phyloP scores from a whole-genome alignment of 495 filamentous ascomycete genomes.

The Talaromyces liani region DNA sequence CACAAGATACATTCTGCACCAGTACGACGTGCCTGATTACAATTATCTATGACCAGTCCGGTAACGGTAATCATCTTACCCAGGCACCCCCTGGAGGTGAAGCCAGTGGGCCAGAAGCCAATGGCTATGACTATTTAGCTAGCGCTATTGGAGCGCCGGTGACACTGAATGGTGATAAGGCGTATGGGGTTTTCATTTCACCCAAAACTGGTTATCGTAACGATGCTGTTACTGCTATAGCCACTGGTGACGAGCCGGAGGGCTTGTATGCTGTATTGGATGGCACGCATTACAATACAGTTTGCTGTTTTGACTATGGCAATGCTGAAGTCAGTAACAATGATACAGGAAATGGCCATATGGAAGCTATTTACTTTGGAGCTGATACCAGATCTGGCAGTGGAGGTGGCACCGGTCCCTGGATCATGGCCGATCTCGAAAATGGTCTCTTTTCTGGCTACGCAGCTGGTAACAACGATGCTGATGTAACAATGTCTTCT shows the following conservation, averaged over 20 bases:
- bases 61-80: constrained; percentile 47
- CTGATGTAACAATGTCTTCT: constrained; percentile 37
- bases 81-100: constrained; percentile 46
- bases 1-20: constrained; percentile 51
- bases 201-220: constrained; percentile 51
- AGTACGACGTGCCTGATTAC: constrained; percentile 51
- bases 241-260: constrained; percentile 43
- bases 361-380: constrained; percentile 57
- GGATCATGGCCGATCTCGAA: constrained; percentile 57
- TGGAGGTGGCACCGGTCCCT: constrained; percentile 46
- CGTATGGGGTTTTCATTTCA: constrained; percentile 49
- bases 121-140: constrained; percentile 49
- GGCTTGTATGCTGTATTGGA: constrained; percentile 56
- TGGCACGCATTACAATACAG: constrained; percentile 50
- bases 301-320: constrained; percentile 56
- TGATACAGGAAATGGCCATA: constrained; percentile 51
- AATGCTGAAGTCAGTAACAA: constrained; percentile 47
- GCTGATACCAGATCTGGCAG: constrained; percentile 17
- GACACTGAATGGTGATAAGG: constrained; percentile 48
- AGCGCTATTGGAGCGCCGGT: constrained; percentile 49
- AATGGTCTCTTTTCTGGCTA: constrained; percentile 49
- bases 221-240: constrained; percentile 39
- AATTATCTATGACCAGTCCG: constrained; percentile 55
- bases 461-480: constrained; percentile 30
- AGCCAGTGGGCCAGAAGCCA: constrained; percentile 37